Conservation (phyloP, 2,329 filamentous ascomycete species). For the Fusarium torreyae region DNA sequence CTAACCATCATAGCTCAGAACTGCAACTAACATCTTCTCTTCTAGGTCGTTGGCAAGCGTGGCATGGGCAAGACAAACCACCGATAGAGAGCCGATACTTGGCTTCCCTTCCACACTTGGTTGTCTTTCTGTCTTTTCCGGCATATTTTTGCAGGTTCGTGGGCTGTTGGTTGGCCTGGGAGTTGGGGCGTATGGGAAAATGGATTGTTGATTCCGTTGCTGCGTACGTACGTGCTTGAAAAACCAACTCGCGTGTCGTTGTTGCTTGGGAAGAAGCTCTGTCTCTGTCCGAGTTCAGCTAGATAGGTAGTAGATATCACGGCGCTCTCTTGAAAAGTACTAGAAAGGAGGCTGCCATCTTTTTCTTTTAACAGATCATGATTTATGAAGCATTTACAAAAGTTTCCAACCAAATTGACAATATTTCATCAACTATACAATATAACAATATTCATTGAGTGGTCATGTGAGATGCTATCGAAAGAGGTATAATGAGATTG, state of each 20-base stretch:
- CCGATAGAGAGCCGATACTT: conserved; percentile 63
- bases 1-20: not conserved
- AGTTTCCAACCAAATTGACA: conserved; percentile 24
- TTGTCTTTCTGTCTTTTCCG: conserved; percentile 46
- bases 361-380: conserved; percentile 45
- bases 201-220: conserved; percentile 40
- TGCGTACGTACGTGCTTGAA: conserved; percentile 33
- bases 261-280: conserved; percentile 39
- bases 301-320: conserved; percentile 48
- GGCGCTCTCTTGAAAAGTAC: conserved; percentile 25
- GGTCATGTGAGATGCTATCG: conserved; percentile 44
- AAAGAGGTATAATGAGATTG: conserved; percentile 51
- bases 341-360: conserved; percentile 27
- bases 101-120: conserved; percentile 35
- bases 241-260: conserved; percentile 29
- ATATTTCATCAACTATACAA: conserved; percentile 15
- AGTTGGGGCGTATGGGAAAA: conserved; percentile 52
- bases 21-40: conserved; percentile 23
- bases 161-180: conserved; percentile 50
- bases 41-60: conserved; percentile 88
- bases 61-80: conserved; percentile 90
- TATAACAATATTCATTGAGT: conserved; percentile 36
- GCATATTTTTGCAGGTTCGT: conserved; percentile 42
- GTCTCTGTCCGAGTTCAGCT: conserved; percentile 36
- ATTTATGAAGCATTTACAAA: conserved; percentile 44